These are phyloP conservation scores for Hemileia vastatrix DNA, from an alignment of 1,284 basidiomycete genomes.

Conservation along the genomic window DNA sequence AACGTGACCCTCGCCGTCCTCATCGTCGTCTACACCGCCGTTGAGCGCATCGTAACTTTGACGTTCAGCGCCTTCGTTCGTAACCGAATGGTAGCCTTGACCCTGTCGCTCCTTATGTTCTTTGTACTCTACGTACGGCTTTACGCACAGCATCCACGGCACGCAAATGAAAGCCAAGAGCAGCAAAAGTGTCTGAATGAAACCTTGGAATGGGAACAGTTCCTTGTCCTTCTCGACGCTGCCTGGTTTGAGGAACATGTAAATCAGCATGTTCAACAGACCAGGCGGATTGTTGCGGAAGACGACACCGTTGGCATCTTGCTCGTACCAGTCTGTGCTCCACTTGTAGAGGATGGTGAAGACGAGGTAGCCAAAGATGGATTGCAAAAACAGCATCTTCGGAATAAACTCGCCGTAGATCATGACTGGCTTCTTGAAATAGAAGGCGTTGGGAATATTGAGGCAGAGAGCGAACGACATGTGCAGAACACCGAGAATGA, in stretches of 20 bases:
- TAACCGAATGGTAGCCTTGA: constrained; percentile 66
- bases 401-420: constrained; percentile 93
- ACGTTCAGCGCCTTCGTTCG: too few relatives aligned
- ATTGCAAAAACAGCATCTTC: constrained; percentile 92
- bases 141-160: constrained; percentile 83
- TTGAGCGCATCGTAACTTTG: too few relatives aligned
- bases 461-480: constrained; percentile 97
- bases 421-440: constrained; percentile 73
- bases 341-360: constrained; percentile 99
- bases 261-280: constrained; percentile 84
- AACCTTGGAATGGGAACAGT: constrained; percentile 74
- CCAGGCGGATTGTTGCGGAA: constrained; percentile 65
- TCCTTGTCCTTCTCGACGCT: constrained; percentile 59
- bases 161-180: constrained; percentile 76
- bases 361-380: constrained; percentile 97
- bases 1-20: constrained; percentile 7
- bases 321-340: constrained; percentile 78
- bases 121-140: constrained; percentile 84
- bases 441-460: constrained; percentile 88
- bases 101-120: constrained; percentile 74
- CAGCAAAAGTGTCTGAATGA: constrained; percentile 70
- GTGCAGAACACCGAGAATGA: constrained; percentile 91
- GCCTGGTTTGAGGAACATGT: constrained; percentile 84
- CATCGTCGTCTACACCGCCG: too few relatives aligned
- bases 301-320: too few relatives aligned